Base-by-base conservation (phyloP, 2,329 filamentous ascomycete genomes). In the Diaporthe helianthi region DNA sequence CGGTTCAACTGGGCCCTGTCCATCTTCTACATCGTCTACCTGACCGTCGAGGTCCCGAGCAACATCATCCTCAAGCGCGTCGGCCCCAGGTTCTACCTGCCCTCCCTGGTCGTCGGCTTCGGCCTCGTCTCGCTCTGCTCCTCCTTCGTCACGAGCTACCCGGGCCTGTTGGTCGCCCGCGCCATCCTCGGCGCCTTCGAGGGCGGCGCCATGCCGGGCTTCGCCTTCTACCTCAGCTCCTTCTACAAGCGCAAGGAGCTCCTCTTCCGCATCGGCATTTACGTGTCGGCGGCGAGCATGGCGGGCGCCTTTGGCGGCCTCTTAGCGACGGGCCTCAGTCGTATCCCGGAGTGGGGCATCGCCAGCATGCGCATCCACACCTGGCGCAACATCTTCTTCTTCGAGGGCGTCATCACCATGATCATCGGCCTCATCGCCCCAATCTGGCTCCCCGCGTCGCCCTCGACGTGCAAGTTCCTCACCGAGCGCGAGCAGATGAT, bases 231-330 rank as follows among this genome's bases (percentile, higher is more conserved):
- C 73, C 83, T 94, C 22, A 93, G 91, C 0, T 86, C 93, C 73
- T 93, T 93, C 82, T 94, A 94, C 80, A 91, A 88, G 60, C 91
- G 91, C 75, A 84, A 85, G 36, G 92, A 94, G 78, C 85, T 93
- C 2, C 91, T 90, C 5, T 79, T 93, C 53, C 87, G 92, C 2
- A 89, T 93, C 3, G 90, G 90, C 1, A 93, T 92, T 73, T 83
- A 94, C 0, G 93, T 93, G 75, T 89, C 91, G 60, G 87, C 85
- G 47, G 87, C 91, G 1, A 91, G 92, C 1, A 82, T 93, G 4
- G 90, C 91, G 0, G 92, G 92, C 3, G 92, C 90, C 1, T 86
- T 89, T 26, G 92, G 92, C 6, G 92, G 92, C 0, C 80, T 94
- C 10, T 81, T 94, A 13, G 92, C 92, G 0, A 93, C 90, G 71